Evolutionary conservation across 192 early-diverging fungal species (phyloP), one percentile per base, ranked within the genome.

Genomic region (Entrophospora sp.): DNA sequence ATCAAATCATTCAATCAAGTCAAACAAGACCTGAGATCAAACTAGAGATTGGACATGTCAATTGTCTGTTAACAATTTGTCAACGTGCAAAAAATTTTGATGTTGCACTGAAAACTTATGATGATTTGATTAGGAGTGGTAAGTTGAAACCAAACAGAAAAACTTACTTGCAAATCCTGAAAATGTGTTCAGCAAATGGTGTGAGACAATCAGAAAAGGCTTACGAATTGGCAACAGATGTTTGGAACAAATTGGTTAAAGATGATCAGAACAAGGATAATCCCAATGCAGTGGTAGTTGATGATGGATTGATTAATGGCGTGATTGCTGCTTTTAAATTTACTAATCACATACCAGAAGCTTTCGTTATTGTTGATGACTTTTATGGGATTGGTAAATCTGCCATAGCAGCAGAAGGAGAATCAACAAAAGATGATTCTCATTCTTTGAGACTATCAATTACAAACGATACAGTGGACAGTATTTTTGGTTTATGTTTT

Each of bases 1-100:
- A n/a, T n/a, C n/a, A n/a, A 71, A 70, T 28, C 35, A 25, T 20
- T 59, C 46, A 9, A 61, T 76, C 31, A 27, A 55, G 69, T 32
- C 69, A 69, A 12, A 37, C 35, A n/a, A 12, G 36, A 25, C 60
- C 70, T 0, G 64, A 61, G 1, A 7, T 63, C 1, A 7, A 18
- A n/a, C 55, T 31, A 7, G 36, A 32, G 3, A 24, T 43, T 20
- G 25, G 18, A 5, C 75, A 76, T n/a, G 72, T 60, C 1, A 76
- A 76, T 12, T 68, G 71, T 3, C 57, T 76, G 1, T 66, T 76
- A 20, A 76, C 72, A 66, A 71, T 76, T 13, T 76, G 75, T 38
- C 46, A 57, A 24, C 64, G 69, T 24, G 58, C 61, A 18, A 38
- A 34, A 2, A 69, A 76, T 18, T 64, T 70, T 42, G 34, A 45